Percentiles rank a stretch among this genome's conserved stretches.
Evolutionary conservation across 495 filamentous ascomycete species (phyloP).

Genomic region (Podospora bellae-mahoneyi): DNA sequence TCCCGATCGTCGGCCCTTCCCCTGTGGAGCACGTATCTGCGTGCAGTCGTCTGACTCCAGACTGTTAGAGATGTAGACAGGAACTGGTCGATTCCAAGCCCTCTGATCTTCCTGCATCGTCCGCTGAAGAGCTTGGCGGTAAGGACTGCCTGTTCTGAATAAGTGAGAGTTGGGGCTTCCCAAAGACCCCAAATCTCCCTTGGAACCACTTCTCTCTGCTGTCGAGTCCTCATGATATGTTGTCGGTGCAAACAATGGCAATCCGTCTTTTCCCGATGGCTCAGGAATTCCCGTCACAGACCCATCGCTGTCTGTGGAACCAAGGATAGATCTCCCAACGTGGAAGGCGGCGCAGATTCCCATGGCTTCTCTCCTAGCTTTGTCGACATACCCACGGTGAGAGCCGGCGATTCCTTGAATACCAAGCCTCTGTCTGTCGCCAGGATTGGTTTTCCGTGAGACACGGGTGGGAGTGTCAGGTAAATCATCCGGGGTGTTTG

Average conservation of each 20-base stretch:
- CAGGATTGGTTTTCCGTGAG: neutral
- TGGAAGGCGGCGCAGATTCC: constrained; percentile 4
- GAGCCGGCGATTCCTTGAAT: neutral
- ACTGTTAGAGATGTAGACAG: constrained; percentile 17
- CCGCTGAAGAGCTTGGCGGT: constrained; percentile 48
- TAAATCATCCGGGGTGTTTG: neutral
- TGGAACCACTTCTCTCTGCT: constrained; percentile 14
- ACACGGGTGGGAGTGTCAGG: constrained; percentile 1
- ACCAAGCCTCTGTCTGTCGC: neutral
- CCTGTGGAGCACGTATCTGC: neutral
- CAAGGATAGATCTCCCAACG: constrained; percentile 6
- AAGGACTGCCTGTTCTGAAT: constrained; percentile 55
- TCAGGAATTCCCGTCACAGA: neutral
- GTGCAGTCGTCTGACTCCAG: constrained; percentile 1
- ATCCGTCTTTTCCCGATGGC: constrained; percentile 12
- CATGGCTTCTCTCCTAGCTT: constrained; percentile 9
- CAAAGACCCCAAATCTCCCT: constrained; percentile 40
- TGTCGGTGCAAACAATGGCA: constrained; percentile 8
- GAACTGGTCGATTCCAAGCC: constrained; percentile 28
- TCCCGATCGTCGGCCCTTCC: neutral
- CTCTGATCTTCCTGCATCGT: constrained; percentile 36
- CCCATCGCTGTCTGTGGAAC: neutral
- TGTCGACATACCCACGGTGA: neutral
- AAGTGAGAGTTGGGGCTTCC: constrained; percentile 45
- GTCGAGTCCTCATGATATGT: neutral